These are phyloP conservation scores for Xerocomellus dryophilus DNA, from an alignment of 768 basidiomycete species.

Conservation along the genomic window DNA sequence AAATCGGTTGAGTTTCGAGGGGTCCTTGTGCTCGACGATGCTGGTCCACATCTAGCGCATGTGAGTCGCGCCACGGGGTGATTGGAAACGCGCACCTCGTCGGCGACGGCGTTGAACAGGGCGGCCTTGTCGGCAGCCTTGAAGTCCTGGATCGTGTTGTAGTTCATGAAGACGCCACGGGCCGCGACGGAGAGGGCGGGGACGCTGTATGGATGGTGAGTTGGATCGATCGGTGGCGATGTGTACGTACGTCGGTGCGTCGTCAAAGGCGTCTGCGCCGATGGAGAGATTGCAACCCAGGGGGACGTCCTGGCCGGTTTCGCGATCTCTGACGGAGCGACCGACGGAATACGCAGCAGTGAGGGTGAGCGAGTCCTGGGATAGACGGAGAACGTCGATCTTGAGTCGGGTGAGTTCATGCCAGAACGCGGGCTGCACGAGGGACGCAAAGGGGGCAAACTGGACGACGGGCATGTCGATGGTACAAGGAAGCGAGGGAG, in stretches of 20 bases:
- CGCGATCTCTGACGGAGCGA: constrained; percentile 68
- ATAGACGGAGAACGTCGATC: constrained; percentile 84
- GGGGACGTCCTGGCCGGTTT: constrained; percentile 69
- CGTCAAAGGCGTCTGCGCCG: constrained; percentile 62
- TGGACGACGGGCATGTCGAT: constrained; percentile 61
- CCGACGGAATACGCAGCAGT: constrained; percentile 69
- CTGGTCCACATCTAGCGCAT: constrained; percentile 64
- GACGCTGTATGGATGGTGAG: constrained; percentile 32
- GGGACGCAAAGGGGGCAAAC: constrained; percentile 84
- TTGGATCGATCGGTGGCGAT: constrained; percentile 4
- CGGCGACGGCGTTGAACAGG: constrained; percentile 72
- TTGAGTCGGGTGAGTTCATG: constrained; percentile 85
- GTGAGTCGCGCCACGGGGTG: neutral
- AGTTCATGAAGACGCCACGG: constrained; percentile 82
- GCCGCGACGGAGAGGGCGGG: constrained; percentile 50
- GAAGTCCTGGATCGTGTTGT: constrained; percentile 97
- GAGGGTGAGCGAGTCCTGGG: constrained; percentile 65
- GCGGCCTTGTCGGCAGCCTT: constrained; percentile 83
- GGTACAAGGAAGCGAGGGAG: neutral
- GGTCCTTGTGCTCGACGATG: constrained; percentile 49
- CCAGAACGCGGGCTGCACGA: constrained; percentile 92
- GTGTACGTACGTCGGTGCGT: constrained; percentile 42
- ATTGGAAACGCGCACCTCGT: constrained; percentile 46
- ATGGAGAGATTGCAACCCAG: constrained; percentile 67
- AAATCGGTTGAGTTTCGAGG: constrained; percentile 67